phyloP scores from a whole-genome alignment of 2,329 filamentous ascomycete species.

The Alternaria conjuncta region DNA sequence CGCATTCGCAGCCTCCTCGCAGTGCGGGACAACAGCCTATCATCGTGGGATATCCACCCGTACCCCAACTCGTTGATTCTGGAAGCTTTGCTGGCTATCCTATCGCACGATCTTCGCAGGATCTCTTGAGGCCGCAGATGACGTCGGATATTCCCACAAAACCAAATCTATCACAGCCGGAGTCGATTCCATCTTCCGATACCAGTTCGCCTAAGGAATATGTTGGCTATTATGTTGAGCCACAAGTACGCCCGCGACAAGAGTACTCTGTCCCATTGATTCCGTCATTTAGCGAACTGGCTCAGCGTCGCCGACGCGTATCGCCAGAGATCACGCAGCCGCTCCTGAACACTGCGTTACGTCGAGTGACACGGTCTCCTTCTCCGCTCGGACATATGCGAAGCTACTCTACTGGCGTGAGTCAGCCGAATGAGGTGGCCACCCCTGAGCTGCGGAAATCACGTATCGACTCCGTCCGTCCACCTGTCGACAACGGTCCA shows the following conservation, averaged over 20 bases:
- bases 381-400: slow-evolving; percentile 55
- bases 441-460: slow-evolving; percentile 31
- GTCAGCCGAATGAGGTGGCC: slow-evolving; percentile 15
- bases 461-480: slow-evolving; percentile 36
- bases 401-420: slow-evolving; percentile 46
- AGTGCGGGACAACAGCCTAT: slow-evolving; percentile 49
- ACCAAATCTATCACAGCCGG: slow-evolving; percentile 24
- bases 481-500: slow-evolving; percentile 39
- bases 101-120: slow-evolving; percentile 43
- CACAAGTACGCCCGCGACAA: slow-evolving; percentile 47
- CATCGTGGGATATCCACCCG: slow-evolving; percentile 48
- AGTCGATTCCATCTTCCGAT: slow-evolving; percentile 29
- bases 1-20: slow-evolving; percentile 59
- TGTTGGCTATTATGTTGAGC: slow-evolving; percentile 57
- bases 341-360: slow-evolving; percentile 46
- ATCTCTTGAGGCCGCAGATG: slow-evolving; percentile 27
- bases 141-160: slow-evolving; percentile 30
- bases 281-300: slow-evolving; percentile 50
- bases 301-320: slow-evolving; percentile 50
- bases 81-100: slow-evolving; percentile 40
- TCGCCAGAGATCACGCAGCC: slow-evolving; percentile 52
- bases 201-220: slow-evolving; percentile 57
- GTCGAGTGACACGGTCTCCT: slow-evolving; percentile 53
- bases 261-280: slow-evolving; percentile 46
- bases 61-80: slow-evolving; percentile 45